phyloP scores from a whole-genome alignment of 169 alveolate species.

The Eimeria praecox region DNA sequence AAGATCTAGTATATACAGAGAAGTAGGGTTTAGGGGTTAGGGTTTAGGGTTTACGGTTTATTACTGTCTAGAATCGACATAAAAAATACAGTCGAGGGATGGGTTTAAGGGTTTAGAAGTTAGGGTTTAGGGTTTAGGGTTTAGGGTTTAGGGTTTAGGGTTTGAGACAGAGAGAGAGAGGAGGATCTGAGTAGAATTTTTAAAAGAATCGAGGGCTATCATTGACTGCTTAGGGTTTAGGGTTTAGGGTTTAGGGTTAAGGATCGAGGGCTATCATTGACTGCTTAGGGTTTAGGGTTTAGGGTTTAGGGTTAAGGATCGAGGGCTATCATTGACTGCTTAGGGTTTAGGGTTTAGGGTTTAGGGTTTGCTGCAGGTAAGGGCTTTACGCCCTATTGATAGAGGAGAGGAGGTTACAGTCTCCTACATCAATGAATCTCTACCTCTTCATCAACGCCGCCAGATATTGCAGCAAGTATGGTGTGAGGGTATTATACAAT shows the following conservation, averaged over 20 bases:
- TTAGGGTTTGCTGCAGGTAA: constrained; percentile 69
- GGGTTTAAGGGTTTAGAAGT: neutral
- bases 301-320: neutral
- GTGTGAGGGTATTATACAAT: neutral
- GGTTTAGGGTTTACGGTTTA: neutral
- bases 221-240: no score
- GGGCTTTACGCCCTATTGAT: constrained; percentile 83
- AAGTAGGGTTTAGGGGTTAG: neutral
- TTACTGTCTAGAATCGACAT: neutral
- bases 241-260: neutral
- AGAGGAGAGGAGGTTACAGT: constrained; percentile 82
- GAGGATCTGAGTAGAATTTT: no score
- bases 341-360: neutral
- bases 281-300: neutral
- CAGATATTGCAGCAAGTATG: constrained; percentile 75
- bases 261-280: neutral
- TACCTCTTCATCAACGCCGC: constrained; percentile 81
- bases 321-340: neutral
- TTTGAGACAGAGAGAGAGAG: no score
- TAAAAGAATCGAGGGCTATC: no score
- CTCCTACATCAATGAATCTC: constrained; percentile 86
- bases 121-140: neutral
- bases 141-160: neutral
- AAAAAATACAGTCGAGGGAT: neutral
- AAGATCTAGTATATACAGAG: neutral